Evolutionary conservation across 73 alveolate genomes (phyloP).

Genomic region (Tetrahymena elliotti): DNA sequence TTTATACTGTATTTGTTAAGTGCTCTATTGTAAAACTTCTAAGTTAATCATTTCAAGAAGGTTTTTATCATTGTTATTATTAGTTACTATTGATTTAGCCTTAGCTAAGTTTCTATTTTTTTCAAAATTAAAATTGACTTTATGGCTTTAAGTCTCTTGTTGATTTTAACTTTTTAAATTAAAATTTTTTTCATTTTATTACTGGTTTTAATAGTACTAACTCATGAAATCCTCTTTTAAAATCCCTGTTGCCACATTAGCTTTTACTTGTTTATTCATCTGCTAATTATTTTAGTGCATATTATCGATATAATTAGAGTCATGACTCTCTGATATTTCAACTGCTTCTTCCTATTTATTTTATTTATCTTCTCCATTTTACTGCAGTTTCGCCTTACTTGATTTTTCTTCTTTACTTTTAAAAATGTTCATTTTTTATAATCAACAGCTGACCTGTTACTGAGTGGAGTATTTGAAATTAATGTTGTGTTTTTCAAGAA

Average conservation of each 20-base stretch:
- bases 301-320: neutral
- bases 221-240: neutral
- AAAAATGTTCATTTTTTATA: neutral
- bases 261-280: neutral
- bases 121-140: neutral
- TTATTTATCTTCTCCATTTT: neutral
- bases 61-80: neutral
- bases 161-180: neutral
- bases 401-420: neutral
- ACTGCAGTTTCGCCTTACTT: neutral
- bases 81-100: neutral
- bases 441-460: neutral
- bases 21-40: neutral
- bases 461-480: neutral
- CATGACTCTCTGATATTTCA: neutral
- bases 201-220: neutral
- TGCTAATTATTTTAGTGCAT: neutral
- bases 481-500: neutral
- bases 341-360: neutral
- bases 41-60: neutral
- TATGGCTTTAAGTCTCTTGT: neutral
- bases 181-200: neutral
- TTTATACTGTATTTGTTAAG: neutral
- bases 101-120: neutral
- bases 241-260: neutral